Evolutionary conservation across 768 basidiomycete genomes (phyloP), one percentile per base, ranked within the genome.

Genomic region (Lepiota venenata): DNA sequence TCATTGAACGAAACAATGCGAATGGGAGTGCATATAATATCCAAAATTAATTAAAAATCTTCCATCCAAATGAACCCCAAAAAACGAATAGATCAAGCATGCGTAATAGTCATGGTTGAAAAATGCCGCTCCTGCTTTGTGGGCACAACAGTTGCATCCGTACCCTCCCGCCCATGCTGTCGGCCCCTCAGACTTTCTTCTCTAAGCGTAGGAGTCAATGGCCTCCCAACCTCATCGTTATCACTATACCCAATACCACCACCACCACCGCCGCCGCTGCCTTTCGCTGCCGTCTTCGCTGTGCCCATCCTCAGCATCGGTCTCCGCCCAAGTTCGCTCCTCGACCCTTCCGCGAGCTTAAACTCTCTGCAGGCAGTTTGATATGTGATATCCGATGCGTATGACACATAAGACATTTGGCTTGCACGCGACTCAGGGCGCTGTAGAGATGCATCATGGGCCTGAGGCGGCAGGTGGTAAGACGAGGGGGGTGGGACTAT

Each of bases 71-170:
- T n/a, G 22, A 46, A 46, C 2, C 7, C 32, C 10, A 50, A 32
- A 50, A 40, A 8, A 41, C 27, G 18, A 39, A 16, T 25, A 43
- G 7, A 16, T 52, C 20, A 52, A 25, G 41, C 25, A 27, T 35
- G 41, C 15, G 42, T 52, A 9, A 52, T 36, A 12, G 50, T 43
- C 29, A 35, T 42, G 16, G 6, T 43, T 10, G 50, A 44, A 1
- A 43, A 21, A 20, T 52, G 50, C 21, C 32, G 32, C 27, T 52
- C 32, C 50, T 50, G 49, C 18, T 27, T 50, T 2, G 50, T 36
- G 20, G 50, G 32, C 16, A 57, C 49, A 12, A 63, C 45, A 38
- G 62, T 63, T 11, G 56, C 56, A 60, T 64, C 61, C 5, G 63
- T 62, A 9, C 50, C 40, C 47, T 66, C 63, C 14, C 56, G 32